These are phyloP conservation scores for Helicostylum pulchrum DNA, from an alignment of 192 early-diverging fungal species.

Conservation along the genomic window DNA sequence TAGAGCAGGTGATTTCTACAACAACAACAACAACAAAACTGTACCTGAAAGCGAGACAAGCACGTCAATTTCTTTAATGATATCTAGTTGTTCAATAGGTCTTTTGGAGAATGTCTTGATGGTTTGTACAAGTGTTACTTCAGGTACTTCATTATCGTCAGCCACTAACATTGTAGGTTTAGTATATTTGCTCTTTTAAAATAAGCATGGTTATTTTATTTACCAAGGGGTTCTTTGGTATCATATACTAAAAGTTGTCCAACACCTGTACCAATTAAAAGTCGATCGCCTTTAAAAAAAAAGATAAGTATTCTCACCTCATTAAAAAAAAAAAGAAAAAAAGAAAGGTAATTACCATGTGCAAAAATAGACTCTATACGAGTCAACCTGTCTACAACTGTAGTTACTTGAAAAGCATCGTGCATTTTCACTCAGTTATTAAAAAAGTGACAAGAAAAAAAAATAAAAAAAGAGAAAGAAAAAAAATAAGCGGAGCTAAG, in stretches of 20 bases:
- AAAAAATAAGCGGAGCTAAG: no score
- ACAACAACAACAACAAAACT: no score
- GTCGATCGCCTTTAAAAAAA: slow-evolving; percentile 55
- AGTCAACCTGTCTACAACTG: slow-evolving; percentile 69
- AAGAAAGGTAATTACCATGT: slow-evolving; percentile 39
- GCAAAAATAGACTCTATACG: slow-evolving; percentile 73
- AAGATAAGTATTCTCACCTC: neutral
- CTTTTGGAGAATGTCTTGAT: slow-evolving; percentile 66
- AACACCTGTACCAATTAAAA: slow-evolving; percentile 66
- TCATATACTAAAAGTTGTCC: slow-evolving; percentile 71
- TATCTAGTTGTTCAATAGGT: slow-evolving; percentile 69
- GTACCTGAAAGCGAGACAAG: slow-evolving; percentile 66
- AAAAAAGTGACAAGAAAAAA: no score
- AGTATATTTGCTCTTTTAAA: no score
- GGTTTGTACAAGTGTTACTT: slow-evolving; percentile 61
- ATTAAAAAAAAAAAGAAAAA: slow-evolving; percentile 2
- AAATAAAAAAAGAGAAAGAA: no score
- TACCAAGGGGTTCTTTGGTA: slow-evolving; percentile 56
- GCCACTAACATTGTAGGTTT: slow-evolving; percentile 20
- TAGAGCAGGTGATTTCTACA: neutral
- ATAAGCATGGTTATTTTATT: neutral
- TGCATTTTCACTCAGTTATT: slow-evolving; percentile 48
- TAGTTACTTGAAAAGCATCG: slow-evolving; percentile 74
- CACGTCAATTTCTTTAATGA: slow-evolving; percentile 71
- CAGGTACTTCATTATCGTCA: slow-evolving; percentile 47